A percentile compares a stretch with the other conserved stretches of the same genome.
phyloP scores from a whole-genome alignment of 2,329 filamentous ascomycete species.

The Diaporthe sp. region DNA sequence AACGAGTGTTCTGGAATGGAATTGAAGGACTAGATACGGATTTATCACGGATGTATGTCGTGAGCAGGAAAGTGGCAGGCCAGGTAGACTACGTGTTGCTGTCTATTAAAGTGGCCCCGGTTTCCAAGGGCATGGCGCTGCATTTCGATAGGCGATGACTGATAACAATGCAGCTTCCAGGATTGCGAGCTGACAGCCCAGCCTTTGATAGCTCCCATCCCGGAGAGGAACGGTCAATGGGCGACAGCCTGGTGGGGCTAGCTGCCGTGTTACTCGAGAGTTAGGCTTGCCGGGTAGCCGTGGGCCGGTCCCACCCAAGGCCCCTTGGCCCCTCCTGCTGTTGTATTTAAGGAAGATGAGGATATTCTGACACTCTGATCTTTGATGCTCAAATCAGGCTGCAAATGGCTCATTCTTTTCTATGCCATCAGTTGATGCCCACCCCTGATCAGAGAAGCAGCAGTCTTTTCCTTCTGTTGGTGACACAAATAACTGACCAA shows the following conservation, averaged over 20 bases:
- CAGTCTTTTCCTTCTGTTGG: not conserved
- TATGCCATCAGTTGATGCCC: not conserved
- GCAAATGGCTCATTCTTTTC: not conserved
- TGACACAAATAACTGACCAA: not conserved
- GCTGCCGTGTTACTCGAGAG: not conserved
- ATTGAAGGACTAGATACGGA: not conserved
- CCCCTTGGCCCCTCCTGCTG: not conserved
- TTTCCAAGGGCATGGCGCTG: slow-evolving; percentile 10
- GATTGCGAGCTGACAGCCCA: slow-evolving; percentile 26
- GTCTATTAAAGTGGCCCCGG: slow-evolving; percentile 21
- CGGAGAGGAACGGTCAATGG: not conserved
- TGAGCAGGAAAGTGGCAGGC: not conserved
- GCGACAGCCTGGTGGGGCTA: not conserved
- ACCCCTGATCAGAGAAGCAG: not conserved
- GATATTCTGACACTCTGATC: slow-evolving; percentile 31
- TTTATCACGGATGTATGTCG: slow-evolving; percentile 20
- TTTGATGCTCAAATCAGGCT: not conserved
- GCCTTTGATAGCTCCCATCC: slow-evolving; percentile 17
- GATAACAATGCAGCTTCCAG: slow-evolving; percentile 28
- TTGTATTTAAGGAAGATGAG: slow-evolving; percentile 36
- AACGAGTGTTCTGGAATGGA: slow-evolving; percentile 10
- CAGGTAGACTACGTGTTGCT: slow-evolving; percentile 27
- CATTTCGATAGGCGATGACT: slow-evolving; percentile 32
- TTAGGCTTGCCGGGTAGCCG: slow-evolving; percentile 23
- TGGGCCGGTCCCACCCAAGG: slow-evolving; percentile 16